Conservation (phyloP, 1,139 yeast species). For the Geotrichum klebahnii region DNA sequence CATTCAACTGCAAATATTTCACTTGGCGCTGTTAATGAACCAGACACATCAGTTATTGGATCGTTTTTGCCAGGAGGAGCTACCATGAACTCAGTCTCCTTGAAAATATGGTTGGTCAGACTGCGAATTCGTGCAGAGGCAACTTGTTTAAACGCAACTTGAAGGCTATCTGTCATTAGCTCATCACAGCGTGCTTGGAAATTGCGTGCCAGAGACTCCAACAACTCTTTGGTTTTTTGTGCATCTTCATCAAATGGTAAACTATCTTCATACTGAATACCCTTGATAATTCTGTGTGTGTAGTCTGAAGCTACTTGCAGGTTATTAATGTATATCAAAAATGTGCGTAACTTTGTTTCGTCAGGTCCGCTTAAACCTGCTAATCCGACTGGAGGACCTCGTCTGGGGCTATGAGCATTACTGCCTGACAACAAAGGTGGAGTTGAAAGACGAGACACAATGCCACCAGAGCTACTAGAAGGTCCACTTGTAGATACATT, state of each 20-base stretch:
- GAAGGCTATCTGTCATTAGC: slow-evolving; percentile 52
- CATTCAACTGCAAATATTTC: slow-evolving; percentile 54
- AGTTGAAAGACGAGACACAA: slow-evolving; percentile 24
- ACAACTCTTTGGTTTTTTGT: slow-evolving; percentile 43
- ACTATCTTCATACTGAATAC: slow-evolving; percentile 38
- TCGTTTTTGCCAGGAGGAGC: slow-evolving; percentile 30
- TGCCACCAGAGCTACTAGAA: slow-evolving; percentile 20
- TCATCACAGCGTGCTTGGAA: slow-evolving; percentile 45
- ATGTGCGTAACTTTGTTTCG: slow-evolving; percentile 46
- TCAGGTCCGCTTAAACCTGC: slow-evolving; percentile 36
- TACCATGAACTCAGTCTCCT: slow-evolving; percentile 48
- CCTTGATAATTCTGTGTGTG: slow-evolving; percentile 47
- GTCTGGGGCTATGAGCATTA: slow-evolving; percentile 5
- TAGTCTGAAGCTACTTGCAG: slow-evolving; percentile 57
- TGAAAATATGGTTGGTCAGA: slow-evolving; percentile 53
- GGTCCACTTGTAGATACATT: slow-evolving; percentile 25
- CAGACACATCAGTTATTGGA: slow-evolving; percentile 38
- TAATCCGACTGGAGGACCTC: slow-evolving; percentile 14
- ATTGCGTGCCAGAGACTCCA: slow-evolving; percentile 36
- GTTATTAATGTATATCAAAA: slow-evolving; percentile 56
- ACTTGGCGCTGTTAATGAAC: slow-evolving; percentile 29
- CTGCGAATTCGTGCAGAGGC: slow-evolving; percentile 49
- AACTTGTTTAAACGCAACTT: slow-evolving; percentile 55
- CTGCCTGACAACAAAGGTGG: slow-evolving; percentile 20
- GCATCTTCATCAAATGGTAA: slow-evolving; percentile 58